These are phyloP conservation scores for Coemansia sp. DNA, from an alignment of 192 early-diverging fungal species.

Conservation along the genomic window DNA sequence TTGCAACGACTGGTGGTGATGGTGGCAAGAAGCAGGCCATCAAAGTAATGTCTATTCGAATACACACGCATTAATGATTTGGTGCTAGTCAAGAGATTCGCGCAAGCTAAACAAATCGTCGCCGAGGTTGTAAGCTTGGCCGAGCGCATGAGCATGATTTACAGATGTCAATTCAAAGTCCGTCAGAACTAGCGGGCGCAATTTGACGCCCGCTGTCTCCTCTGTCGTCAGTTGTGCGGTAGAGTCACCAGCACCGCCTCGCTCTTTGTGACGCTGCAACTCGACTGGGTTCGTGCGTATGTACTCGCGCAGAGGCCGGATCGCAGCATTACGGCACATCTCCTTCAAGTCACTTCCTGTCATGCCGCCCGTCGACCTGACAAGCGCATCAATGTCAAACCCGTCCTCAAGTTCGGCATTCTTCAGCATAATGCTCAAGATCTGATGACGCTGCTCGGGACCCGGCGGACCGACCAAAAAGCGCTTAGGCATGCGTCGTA, in stretches of 20 bases:
- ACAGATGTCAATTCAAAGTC: conserved; percentile 44
- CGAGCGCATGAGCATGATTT: conserved; percentile 27
- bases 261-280: conserved; percentile 33
- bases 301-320: conserved; percentile 91
- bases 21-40: background rate
- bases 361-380: conserved; percentile 73
- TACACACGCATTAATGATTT: background rate
- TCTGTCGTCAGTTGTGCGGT: background rate
- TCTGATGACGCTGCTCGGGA: conserved; percentile 78
- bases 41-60: background rate
- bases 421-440: conserved; percentile 79
- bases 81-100: conserved; percentile 18
- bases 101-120: conserved; percentile 22
- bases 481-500: conserved; percentile 97
- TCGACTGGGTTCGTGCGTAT: conserved; percentile 59
- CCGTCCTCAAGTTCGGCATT: conserved; percentile 65
- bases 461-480: conserved; percentile 86
- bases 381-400: conserved; percentile 72
- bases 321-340: conserved; percentile 92
- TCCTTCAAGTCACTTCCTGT: conserved; percentile 98
- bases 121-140: conserved; percentile 45
- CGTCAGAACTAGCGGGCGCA: conserved; percentile 32
- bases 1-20: background rate
- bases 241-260: background rate
- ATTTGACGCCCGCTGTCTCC: conserved; percentile 10